phyloP scores from a whole-genome alignment of 2,329 filamentous ascomycete species.

The Claviceps lovelessii region DNA sequence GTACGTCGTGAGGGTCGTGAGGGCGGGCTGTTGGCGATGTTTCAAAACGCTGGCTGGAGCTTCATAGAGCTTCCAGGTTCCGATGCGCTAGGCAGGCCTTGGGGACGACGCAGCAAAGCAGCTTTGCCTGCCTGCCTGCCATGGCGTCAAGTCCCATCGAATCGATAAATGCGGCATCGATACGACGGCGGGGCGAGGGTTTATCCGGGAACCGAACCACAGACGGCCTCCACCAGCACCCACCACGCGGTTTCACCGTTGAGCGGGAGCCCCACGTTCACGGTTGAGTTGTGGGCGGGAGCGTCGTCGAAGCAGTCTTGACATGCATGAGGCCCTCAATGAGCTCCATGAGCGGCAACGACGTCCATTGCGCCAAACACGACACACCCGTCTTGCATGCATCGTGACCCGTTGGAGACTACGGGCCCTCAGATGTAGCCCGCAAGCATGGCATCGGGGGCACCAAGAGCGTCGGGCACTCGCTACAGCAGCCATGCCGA shows the following conservation, averaged over 20 bases:
- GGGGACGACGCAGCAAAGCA: neutral
- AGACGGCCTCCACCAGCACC: too few species aligned
- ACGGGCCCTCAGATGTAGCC: slow-evolving; percentile 21
- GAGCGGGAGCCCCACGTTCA: neutral
- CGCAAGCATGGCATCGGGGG: slow-evolving; percentile 27
- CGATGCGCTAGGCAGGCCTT: slow-evolving; percentile 14
- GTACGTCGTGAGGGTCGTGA: neutral
- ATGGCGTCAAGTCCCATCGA: too few species aligned
- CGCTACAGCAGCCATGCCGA: slow-evolving; percentile 25
- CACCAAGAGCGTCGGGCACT: slow-evolving; percentile 29
- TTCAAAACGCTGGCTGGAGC: neutral
- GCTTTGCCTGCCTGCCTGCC: neutral
- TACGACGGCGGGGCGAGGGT: neutral
- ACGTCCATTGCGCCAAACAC: neutral
- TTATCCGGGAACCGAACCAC: neutral
- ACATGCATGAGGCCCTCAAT: neutral
- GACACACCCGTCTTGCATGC: neutral
- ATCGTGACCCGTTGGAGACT: neutral
- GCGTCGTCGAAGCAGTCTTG: neutral
- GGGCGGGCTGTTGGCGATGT: neutral
- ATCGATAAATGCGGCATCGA: too few species aligned
- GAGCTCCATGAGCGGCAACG: neutral
- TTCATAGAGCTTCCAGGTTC: neutral
- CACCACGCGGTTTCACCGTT: neutral
- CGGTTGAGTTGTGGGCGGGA: neutral